phyloP scores from a whole-genome alignment of 1,284 basidiomycete genomes.

The Meira miltonrushii region DNA sequence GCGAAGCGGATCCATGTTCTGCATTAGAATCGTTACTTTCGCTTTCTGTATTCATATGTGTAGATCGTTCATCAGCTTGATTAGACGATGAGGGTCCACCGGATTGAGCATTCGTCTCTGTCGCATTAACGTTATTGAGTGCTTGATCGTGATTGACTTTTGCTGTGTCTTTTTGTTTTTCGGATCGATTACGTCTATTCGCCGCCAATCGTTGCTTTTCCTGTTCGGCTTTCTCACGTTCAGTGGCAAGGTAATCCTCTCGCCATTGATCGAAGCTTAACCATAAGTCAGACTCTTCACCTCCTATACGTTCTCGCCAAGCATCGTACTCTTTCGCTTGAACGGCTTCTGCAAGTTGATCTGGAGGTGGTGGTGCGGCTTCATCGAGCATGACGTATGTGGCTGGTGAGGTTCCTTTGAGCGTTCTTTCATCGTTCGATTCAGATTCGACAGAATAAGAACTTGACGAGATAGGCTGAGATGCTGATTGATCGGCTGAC shows the following conservation, averaged over 20 bases:
- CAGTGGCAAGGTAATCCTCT: conserved; percentile 4
- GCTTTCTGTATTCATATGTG: background rate
- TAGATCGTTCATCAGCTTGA: background rate
- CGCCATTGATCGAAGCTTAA: conserved; percentile 14
- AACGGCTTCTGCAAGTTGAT: background rate
- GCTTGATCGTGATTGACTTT: background rate
- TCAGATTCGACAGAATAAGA: conserved; percentile 9
- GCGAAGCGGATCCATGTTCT: background rate
- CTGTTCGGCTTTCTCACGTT: conserved; percentile 6
- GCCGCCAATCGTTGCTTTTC: conserved; percentile 10
- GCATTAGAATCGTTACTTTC: background rate
- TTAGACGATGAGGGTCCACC: background rate
- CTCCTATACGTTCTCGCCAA: conserved; percentile 15
- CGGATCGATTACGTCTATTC: background rate
- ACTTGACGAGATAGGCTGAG: conserved; percentile 2
- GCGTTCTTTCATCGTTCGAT: conserved; percentile 7
- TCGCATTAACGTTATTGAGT: background rate
- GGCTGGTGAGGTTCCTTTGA: conserved; percentile 5
- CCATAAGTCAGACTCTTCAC: conserved; percentile 12
- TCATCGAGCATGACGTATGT: background rate
- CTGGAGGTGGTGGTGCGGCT: background rate
- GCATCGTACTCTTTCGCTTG: conserved; percentile 10
- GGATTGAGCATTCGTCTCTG: background rate
- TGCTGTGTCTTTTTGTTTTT: background rate
- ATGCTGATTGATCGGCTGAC: background rate